Evolutionary conservation across 495 filamentous ascomycete species (phyloP), one percentile per base, ranked within the genome.

Genomic region (Haplographium delicatum): DNA sequence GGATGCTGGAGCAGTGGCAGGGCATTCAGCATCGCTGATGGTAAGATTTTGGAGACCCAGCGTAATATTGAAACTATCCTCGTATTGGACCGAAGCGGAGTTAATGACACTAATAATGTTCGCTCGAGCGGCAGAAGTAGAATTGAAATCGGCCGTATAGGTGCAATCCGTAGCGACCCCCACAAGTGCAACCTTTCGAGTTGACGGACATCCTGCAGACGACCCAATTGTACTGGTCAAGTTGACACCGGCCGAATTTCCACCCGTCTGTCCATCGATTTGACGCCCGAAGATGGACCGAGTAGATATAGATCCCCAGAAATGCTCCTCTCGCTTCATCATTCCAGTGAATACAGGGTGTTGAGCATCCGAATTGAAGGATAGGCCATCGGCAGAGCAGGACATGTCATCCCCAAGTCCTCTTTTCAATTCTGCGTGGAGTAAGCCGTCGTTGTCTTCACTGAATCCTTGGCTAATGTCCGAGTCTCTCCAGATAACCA

Each of bases 81-180:
- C 94, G 58, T 87, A 98, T 2, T 95, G 67, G 47, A 75, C 78
- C 3, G 93, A 97, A 11, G 93, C 93, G 15, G 81, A 73, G 69
- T 95, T 96, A 54, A 98, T 84, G 59, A 86, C 75, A 39, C 71
- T 77, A 64, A 98, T 91, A 42, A 98, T 72, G 64, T 91, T 94
- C 26, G 74, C 43, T 39, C 77, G 72, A 2, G 83, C 79, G 3
- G 73, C 66, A 15, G 81, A 75, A 16, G 77, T 73, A 11, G 71
- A 74, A 25, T 75, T 72, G 62, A 97, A 95, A 15, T 73, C 70
- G 1, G 69, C 69, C 45, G 82, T 88, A 61, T 96, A 96, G 6
- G 78, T 82, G 71, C 93, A 98, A 65, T 98, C 93, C 0, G 89
- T 93, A 5, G 90, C 90, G 16, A 98, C 83, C 10, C 93, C 93